A percentile compares a stretch with the other conserved stretches of the same genome.
phyloP scores from a whole-genome alignment of 345 rosid genomes.

The Eutrema yunnanense region DNA sequence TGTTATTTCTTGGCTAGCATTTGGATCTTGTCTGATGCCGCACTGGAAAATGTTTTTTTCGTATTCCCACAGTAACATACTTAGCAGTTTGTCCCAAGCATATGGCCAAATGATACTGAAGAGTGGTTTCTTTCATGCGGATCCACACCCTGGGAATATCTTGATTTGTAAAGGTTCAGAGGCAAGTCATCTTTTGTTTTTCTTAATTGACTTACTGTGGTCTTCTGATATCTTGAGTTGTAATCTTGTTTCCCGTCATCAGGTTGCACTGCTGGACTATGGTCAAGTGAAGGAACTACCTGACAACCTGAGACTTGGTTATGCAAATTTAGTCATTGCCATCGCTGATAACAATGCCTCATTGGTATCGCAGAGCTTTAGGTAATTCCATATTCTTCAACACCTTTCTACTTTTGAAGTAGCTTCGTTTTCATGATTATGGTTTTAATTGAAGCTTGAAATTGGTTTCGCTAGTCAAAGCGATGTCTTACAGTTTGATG shows the following conservation, averaged over 20 bases:
- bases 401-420: background rate
- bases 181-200: conserved; percentile 50
- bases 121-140: conserved; percentile 99
- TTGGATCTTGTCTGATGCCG: conserved; percentile 7
- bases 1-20: background rate
- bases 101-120: conserved; percentile 97
- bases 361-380: conserved; percentile 64
- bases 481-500: background rate
- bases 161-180: conserved; percentile 90
- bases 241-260: conserved; percentile 17
- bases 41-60: background rate
- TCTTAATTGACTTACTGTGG: background rate
- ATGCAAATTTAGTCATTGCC: conserved; percentile 79
- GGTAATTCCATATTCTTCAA: conserved; percentile 33
- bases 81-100: conserved; percentile 73
- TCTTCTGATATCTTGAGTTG: background rate
- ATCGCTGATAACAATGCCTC: conserved; percentile 66
- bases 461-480: background rate
- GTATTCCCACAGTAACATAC: conserved; percentile 56
- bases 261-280: conserved; percentile 94
- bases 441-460: background rate
- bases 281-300: conserved; percentile 99
- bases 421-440: background rate
- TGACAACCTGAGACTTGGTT: conserved; percentile 70
- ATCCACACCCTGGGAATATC: conserved; percentile 99